Conservation (phyloP, 305 asterid species). For the Solanum hybrid region DNA sequence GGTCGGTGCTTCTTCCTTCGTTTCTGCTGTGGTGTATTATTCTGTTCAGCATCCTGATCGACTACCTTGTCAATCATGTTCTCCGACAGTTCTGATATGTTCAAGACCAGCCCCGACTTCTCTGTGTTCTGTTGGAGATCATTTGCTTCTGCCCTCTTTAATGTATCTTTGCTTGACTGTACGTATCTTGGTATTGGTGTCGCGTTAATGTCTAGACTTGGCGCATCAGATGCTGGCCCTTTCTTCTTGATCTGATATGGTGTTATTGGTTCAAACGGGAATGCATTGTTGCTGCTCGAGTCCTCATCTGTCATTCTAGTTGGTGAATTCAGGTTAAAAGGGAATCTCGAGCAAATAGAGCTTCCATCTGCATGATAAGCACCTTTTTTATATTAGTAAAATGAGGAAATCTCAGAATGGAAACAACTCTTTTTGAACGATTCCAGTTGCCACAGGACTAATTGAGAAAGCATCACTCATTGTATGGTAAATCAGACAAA, state of each 20-base stretch:
- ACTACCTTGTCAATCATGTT: conserved; percentile 69
- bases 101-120: conserved; percentile 20
- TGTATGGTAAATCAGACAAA: not conserved
- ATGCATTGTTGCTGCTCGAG: conserved; percentile 18
- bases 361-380: conserved; percentile 37
- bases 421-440: not conserved
- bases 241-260: conserved; percentile 39
- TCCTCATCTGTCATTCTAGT: conserved; percentile 32
- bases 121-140: conserved; percentile 19
- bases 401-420: not conserved
- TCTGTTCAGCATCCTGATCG: conserved; percentile 35
- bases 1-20: conserved; percentile 84
- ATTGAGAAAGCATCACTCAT: not conserved
- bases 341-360: conserved; percentile 23
- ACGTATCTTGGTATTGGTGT: conserved; percentile 13
- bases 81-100: conserved; percentile 39
- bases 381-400: conserved; percentile 9
- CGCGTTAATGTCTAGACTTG: conserved; percentile 14
- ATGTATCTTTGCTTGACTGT: conserved; percentile 12
- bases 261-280: conserved; percentile 56
- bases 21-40: conserved; percentile 61
- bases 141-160: conserved; percentile 14
- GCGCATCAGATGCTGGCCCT: conserved; percentile 13
- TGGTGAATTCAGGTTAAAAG: conserved; percentile 45
- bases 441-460: not conserved